phyloP scores from a whole-genome alignment of 768 basidiomycete species.

The Lentinula detonsa region DNA sequence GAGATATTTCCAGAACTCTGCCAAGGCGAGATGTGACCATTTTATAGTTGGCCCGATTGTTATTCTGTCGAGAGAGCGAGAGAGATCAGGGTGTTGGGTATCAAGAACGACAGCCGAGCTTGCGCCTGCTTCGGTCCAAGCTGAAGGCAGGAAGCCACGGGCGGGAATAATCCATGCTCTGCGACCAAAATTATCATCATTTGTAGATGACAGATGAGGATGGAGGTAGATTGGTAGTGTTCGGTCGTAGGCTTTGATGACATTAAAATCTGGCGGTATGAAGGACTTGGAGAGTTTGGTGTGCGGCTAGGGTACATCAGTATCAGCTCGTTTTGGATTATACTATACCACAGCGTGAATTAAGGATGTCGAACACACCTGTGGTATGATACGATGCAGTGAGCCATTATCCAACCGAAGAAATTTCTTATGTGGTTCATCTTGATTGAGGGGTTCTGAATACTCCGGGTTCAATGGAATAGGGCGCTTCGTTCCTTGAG shows the following conservation, averaged over 20 bases:
- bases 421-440: background rate
- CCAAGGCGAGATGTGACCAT: background rate
- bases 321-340: background rate
- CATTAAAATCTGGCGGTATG: background rate
- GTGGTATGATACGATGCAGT: background rate
- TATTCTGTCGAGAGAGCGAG: background rate
- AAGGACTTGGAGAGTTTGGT: background rate
- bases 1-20: background rate
- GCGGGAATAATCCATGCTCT: background rate
- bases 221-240: background rate
- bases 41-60: background rate
- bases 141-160: background rate
- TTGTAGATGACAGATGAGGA: background rate
- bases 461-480: background rate
- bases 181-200: background rate
- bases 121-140: background rate
- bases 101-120: constrained; percentile 1
- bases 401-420: background rate
- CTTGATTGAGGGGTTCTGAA: background rate
- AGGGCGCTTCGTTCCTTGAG: background rate
- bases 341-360: background rate
- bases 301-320: background rate
- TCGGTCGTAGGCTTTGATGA: background rate
- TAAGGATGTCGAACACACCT: background rate
- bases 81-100: background rate